phyloP scores from a whole-genome alignment of 192 early-diverging fungal species.

The Physocladia obscura region DNA sequence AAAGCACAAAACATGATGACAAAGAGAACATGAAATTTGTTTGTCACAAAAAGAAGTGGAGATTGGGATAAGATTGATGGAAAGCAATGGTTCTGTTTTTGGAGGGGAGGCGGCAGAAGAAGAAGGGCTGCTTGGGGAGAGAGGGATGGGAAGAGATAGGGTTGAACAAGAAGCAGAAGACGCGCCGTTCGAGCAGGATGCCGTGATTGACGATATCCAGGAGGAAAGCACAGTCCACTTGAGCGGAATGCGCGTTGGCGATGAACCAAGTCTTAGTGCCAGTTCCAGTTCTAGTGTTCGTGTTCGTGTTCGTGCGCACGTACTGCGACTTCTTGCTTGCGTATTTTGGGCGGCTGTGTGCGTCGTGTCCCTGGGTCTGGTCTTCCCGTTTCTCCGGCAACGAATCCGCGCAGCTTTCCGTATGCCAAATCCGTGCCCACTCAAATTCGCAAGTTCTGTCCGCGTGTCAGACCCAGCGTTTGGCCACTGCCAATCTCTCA shows the following conservation, averaged over 20 bases:
- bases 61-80: not conserved
- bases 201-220: slow-evolving; percentile 8
- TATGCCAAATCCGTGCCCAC: too few relatives aligned
- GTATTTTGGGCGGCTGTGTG: too few relatives aligned
- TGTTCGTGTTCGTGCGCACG: slow-evolving; percentile 43
- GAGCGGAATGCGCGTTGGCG: too few relatives aligned
- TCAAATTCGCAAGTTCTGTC: too few relatives aligned
- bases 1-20: not conserved
- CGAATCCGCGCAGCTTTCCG: too few relatives aligned
- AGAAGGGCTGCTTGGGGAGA: slow-evolving; percentile 38
- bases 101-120: slow-evolving; percentile 47
- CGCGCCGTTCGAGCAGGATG: not conserved
- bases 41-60: not conserved
- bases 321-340: too few relatives aligned
- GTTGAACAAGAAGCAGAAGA: slow-evolving; percentile 9
- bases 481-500: slow-evolving; percentile 73
- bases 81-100: slow-evolving; percentile 12
- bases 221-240: not conserved
- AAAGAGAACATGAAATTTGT: not conserved
- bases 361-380: too few relatives aligned
- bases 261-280: slow-evolving; percentile 47
- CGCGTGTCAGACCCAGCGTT: slow-evolving; percentile 82
- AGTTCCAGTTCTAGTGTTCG: slow-evolving; percentile 65
- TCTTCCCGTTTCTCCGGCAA: too few relatives aligned
- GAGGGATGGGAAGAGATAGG: slow-evolving; percentile 8